Evolutionary conservation across 139 green algal genomes (phyloP).

Genomic region (Yamagishiella unicocca): DNA sequence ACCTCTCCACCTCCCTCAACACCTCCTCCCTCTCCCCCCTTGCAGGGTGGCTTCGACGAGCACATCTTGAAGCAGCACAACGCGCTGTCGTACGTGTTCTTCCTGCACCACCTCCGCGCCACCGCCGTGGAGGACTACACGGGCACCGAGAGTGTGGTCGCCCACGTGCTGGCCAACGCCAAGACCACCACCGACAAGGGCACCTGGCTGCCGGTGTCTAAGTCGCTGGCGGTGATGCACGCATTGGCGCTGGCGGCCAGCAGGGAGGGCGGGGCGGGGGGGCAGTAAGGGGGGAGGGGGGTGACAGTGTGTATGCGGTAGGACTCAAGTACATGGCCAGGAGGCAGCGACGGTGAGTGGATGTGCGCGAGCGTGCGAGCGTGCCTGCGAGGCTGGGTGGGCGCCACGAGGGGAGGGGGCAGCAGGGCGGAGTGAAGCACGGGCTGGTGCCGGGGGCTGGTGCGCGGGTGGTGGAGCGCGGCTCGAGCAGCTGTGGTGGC

Average conservation of each 20-base stretch:
- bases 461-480: no score
- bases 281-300: background rate
- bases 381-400: no score
- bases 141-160: constrained; percentile 16
- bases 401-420: no score
- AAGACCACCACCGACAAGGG: constrained; percentile 49
- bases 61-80: constrained; percentile 55
- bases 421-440: no score
- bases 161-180: background rate
- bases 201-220: constrained; percentile 40
- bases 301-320: no score
- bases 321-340: no score
- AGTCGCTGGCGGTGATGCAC: constrained; percentile 32
- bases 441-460: no score
- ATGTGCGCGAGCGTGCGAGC: no score
- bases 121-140: constrained; percentile 49
- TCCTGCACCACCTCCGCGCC: constrained; percentile 57
- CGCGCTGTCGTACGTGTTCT: constrained; percentile 57
- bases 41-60: constrained; percentile 50
- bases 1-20: background rate
- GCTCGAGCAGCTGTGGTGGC: no score
- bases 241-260: background rate
- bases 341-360: no score
- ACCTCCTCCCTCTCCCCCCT: background rate
- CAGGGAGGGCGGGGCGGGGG: constrained; percentile 6